These are phyloP conservation scores for Debaryomycetaceae sp. DNA, from an alignment of 1,139 yeast species.

Conservation along the genomic window DNA sequence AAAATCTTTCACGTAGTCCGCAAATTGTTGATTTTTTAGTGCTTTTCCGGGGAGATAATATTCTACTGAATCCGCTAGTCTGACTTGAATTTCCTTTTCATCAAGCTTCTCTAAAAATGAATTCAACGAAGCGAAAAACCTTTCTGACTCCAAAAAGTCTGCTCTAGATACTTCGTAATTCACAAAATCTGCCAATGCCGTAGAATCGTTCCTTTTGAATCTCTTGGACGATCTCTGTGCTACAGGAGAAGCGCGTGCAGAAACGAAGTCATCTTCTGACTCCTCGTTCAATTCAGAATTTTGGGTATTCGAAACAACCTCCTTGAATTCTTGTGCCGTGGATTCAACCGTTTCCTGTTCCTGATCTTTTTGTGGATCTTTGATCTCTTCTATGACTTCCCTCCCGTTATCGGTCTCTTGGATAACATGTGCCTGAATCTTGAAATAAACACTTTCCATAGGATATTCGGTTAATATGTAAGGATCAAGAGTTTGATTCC, in stretches of 20 bases:
- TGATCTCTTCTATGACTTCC: slow-evolving; percentile 14
- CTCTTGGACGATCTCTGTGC: slow-evolving; percentile 39
- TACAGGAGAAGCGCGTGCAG: slow-evolving; percentile 1
- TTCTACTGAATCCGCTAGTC: slow-evolving; percentile 17
- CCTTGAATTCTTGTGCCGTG: background rate
- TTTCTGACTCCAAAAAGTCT: slow-evolving; percentile 24
- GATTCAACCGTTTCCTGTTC: background rate
- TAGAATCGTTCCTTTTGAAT: slow-evolving; percentile 23
- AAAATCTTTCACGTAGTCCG: slow-evolving; percentile 22
- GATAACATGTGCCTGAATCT: slow-evolving; percentile 5
- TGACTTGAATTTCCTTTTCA: background rate
- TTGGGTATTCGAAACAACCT: background rate
- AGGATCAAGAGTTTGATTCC: slow-evolving; percentile 42
- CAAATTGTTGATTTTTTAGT: slow-evolving; percentile 1
- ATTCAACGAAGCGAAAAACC: slow-evolving; percentile 21
- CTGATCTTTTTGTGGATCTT: slow-evolving; percentile 6
- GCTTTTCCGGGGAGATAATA: slow-evolving; percentile 14
- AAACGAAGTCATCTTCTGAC: slow-evolving; percentile 3
- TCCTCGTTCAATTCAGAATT: slow-evolving; percentile 3
- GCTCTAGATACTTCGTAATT: slow-evolving; percentile 18
- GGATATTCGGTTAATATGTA: slow-evolving; percentile 49
- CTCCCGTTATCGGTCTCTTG: slow-evolving; percentile 6
- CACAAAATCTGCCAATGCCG: slow-evolving; percentile 14
- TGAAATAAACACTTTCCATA: slow-evolving; percentile 38
- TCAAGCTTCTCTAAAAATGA: slow-evolving; percentile 9